Evolutionary conservation across 345 rosid genomes (phyloP), one percentile per base, ranked within the genome.

Genomic region (Moricandia moricandioides): DNA sequence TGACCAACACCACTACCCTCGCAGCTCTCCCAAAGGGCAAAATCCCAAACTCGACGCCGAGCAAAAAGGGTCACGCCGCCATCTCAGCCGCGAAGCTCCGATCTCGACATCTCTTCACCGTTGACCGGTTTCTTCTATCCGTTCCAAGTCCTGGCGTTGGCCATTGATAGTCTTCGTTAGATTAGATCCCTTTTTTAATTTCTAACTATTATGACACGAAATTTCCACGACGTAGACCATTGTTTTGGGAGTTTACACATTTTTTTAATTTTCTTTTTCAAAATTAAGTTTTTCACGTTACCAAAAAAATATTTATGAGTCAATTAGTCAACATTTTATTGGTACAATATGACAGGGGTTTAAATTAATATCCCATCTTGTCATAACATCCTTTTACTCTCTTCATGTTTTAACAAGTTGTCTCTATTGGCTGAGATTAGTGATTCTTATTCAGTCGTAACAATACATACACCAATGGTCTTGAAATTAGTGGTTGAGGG

Each of bases 141-240:
- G 93, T 91, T 70, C 98, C 98, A 1, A 91, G 98, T 72, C 97
- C 98, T 5, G 97, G 93, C 5, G 84, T 78, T n/a, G 97, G 97
- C 51, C 87, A 91, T 78, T 86, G 52, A 79, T 69, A 69, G 29
- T 39, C 56, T 60, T 1, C 18, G 16, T 49, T 47, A 47, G 52
- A 47, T 21, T 65, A 39, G 45, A 57, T 67, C 31, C 45, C n/a
- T 74, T 26, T 59, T 14, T n/a, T n/a, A n/a, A n/a, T 62, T 67
- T 27, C 65, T 76, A 55, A 62, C 79, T 35, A 27, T 1, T 49
- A 14, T 65, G 1, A 18, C 49, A 60, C 51, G 74, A 76, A 69
- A 39, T 30, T 54, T 54, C 65, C 58, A 54, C 26, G 69, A 37
- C n/a, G 18, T 68, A 67, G 16, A 61, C 69, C 14, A 61, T 34